Percentiles rank a stretch among this genome's conserved stretches.
Conservation (phyloP, 163 green algal genomes). For the Scenedesmus sp. region DNA sequence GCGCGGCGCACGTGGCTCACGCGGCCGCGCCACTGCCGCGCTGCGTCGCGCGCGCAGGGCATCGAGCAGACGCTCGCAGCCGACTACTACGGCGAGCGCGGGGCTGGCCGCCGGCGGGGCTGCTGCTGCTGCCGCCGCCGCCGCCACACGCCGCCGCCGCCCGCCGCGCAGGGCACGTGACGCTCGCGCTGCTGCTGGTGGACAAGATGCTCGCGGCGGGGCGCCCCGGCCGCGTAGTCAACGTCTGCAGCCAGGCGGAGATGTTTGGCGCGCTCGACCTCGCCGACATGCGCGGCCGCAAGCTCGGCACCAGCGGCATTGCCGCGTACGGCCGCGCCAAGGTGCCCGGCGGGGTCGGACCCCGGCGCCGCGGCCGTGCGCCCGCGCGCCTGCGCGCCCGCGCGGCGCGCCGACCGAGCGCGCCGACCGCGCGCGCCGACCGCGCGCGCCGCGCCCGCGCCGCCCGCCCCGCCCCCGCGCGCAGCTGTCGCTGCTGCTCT, state of each 20-base stretch:
- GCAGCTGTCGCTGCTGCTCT: slow-evolving; percentile 17
- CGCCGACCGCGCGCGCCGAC: no score
- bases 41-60: no score
- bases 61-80: slow-evolving; percentile 40
- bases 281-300: neutral
- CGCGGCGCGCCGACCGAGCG: no score
- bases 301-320: neutral
- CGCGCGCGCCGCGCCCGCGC: no score
- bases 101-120: neutral
- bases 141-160: neutral
- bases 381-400: no score
- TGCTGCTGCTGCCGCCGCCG: neutral
- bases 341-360: no score
- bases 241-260: slow-evolving; percentile 27
- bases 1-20: no score
- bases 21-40: no score
- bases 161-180: neutral
- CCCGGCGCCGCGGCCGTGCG: no score
- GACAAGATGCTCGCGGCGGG: slow-evolving; percentile 18
- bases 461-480: no score
- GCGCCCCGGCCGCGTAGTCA: slow-evolving; percentile 24
- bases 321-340: slow-evolving; percentile 32
- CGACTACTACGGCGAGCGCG: slow-evolving; percentile 18
- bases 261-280: slow-evolving; percentile 32
- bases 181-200: slow-evolving; percentile 33